A percentile compares a stretch with the other conserved stretches of the same genome.
These are phyloP conservation scores for Sclerotinia sclerotiorum DNA, from an alignment of 2,329 filamentous ascomycete species.

Conservation along the genomic window DNA sequence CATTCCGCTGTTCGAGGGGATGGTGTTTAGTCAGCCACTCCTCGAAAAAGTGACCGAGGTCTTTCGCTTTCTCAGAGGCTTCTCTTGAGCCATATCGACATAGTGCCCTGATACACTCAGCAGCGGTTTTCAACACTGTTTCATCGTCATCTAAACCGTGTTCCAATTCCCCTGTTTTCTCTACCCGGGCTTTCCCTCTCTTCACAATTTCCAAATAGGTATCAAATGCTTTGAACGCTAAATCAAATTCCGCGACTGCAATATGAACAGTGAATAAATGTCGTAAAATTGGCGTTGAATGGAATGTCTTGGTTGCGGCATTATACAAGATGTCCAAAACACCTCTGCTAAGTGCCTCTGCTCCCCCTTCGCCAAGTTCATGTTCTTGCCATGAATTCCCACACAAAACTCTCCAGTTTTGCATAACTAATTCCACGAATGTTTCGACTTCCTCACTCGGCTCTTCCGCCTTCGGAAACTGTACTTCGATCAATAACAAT, in stretches of 20 bases:
- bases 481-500: constrained; percentile 72
- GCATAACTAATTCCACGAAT: constrained; percentile 76
- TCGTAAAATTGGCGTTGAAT: constrained; percentile 85
- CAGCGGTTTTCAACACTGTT: constrained; percentile 72
- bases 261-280: constrained; percentile 86
- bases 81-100: constrained; percentile 76
- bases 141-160: constrained; percentile 75
- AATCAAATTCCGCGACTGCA: constrained; percentile 83
- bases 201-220: constrained; percentile 88
- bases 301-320: constrained; percentile 89
- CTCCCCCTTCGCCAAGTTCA: constrained; percentile 79
- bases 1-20: constrained; percentile 28
- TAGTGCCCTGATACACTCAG: constrained; percentile 75
- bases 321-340: constrained; percentile 88
- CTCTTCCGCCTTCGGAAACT: constrained; percentile 82
- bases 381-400: constrained; percentile 77
- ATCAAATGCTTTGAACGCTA: constrained; percentile 87
- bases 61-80: constrained; percentile 76
- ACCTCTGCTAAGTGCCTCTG: constrained; percentile 69
- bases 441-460: constrained; percentile 75
- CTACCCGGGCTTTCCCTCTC: constrained; percentile 78
- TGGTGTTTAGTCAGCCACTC: constrained; percentile 67
- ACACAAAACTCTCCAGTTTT: constrained; percentile 82
- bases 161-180: constrained; percentile 73
- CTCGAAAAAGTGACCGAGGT: constrained; percentile 69